Base-by-base conservation (phyloP, 108 stramenopile genomes). In the Nitzschia inconspicua region DNA sequence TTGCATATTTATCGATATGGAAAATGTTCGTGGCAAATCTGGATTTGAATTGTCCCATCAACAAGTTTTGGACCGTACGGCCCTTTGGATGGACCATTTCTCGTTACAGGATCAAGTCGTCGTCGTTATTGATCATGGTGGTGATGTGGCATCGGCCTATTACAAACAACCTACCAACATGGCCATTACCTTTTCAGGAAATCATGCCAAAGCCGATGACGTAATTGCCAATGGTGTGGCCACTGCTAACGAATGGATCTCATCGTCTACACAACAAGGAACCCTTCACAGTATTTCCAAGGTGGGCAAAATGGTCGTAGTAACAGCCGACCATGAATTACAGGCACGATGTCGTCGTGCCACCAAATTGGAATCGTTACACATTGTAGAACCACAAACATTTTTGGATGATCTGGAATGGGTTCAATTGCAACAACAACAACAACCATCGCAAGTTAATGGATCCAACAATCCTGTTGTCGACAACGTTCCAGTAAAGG, bases 11-110 rank as follows among this genome's bases (percentile, higher is more conserved):
- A 71, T 87, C 9, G 82, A 87, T 63, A 34, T 81, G 25, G 83
- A 88, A 60, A 88, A 84, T 57, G 68, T 84, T 9, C 75, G 80
- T 7, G 82, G 86, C 7, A 84, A 84, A 44, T 73, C 78, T 5
- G 75, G 74, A 10, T 88, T 88, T 60, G 68, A 63, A 25, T 40
- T 82, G 34, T 53, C 46, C 30, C 86, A 88, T 58, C 58, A 55
- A 47, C 76, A 79, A 29, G 30, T 88, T 1, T 35, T 84, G n/a
- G 65, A 80, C 55, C 60, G 53, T 28, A 60, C 67, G 3, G 26
- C 55, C 23, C 18, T 62, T 11, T 87, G 85, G 85, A 34, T 57
- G 22, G 28, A 66, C 4, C 28, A 76, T 24, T 39, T 68, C 23
- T 22, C 60, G 42, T 65, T 80, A 14, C 19, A 37, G 2, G 73